These are phyloP conservation scores for Xylona heveae DNA, from an alignment of 495 filamentous ascomycete genomes.

Conservation along the genomic window DNA sequence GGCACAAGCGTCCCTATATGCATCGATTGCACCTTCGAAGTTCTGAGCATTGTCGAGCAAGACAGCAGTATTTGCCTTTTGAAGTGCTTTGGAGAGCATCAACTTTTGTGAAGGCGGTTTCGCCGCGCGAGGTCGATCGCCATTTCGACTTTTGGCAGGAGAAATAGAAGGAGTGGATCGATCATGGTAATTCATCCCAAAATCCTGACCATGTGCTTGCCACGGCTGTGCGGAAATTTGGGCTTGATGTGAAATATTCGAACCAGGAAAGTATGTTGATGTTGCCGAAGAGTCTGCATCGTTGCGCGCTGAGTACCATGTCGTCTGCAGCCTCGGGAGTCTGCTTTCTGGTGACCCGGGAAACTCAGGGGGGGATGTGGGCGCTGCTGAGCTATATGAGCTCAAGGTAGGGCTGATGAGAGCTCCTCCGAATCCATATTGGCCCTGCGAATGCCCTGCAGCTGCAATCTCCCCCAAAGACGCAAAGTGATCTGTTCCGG, in stretches of 20 bases:
- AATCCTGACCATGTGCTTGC: neutral
- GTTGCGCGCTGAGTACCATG: neutral
- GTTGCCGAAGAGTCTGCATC: neutral
- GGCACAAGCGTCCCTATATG: constrained; percentile 74
- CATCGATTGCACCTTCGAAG: constrained; percentile 76
- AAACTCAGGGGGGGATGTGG: too few relatives aligned
- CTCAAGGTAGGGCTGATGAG: neutral
- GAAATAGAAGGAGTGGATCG: too few relatives aligned
- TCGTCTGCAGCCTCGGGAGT: too few relatives aligned
- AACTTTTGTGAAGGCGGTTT: constrained; percentile 52
- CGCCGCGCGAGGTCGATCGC: constrained; percentile 1
- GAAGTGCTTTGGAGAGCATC: constrained; percentile 80
- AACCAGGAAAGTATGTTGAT: neutral
- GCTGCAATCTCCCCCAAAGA: neutral
- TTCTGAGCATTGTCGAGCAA: constrained; percentile 88
- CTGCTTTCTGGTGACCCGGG: too few relatives aligned
- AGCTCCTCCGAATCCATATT: neutral
- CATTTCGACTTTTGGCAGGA: neutral
- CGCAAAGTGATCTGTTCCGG: constrained; percentile 5
- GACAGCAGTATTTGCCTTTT: constrained; percentile 90
- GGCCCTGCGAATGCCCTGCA: neutral
- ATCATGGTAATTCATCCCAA: neutral
- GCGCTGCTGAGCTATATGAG: neutral
- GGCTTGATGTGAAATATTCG: neutral
- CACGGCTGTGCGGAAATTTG: neutral